phyloP scores from a whole-genome alignment of 768 basidiomycete species.

The Candolleomyces aberdarensis region DNA sequence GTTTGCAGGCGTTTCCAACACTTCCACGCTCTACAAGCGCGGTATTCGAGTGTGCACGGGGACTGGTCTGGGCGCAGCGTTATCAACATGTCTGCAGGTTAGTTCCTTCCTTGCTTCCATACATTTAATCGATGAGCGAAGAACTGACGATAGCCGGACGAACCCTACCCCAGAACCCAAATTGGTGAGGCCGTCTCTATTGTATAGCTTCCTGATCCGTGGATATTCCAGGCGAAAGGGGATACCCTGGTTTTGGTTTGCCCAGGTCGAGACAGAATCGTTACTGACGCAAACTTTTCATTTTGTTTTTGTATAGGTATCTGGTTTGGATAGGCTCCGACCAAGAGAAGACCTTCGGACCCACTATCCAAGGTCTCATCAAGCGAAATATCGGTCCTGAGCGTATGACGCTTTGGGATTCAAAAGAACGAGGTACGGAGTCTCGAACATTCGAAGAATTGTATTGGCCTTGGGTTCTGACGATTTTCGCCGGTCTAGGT shows the following conservation, averaged over 20 bases:
- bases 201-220: slow-evolving; percentile 9
- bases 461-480: background rate
- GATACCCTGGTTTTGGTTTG: background rate
- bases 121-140: slow-evolving; percentile 1
- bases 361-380: slow-evolving; percentile 73
- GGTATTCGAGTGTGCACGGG: slow-evolving; percentile 86
- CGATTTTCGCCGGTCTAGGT: slow-evolving; percentile 25
- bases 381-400: slow-evolving; percentile 65
- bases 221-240: background rate
- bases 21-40: slow-evolving; percentile 70
- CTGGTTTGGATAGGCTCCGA: slow-evolving; percentile 84
- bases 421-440: slow-evolving; percentile 55
- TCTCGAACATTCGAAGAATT: background rate
- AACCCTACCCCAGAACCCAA: slow-evolving; percentile 33
- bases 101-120: slow-evolving; percentile 19
- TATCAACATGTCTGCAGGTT: slow-evolving; percentile 82
- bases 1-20: slow-evolving; percentile 83
- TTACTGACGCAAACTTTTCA: slow-evolving; percentile 7
- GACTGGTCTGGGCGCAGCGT: slow-evolving; percentile 78
- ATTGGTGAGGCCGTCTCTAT: slow-evolving; percentile 35
- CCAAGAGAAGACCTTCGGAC: slow-evolving; percentile 83
- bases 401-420: slow-evolving; percentile 76
- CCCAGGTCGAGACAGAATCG: background rate
- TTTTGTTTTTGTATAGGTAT: slow-evolving; percentile 46
- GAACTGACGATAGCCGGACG: no score